Evolutionary conservation across 2,329 filamentous ascomycete genomes (phyloP), one percentile per base, ranked within the genome.

Genomic region (Penicillium expansum): DNA sequence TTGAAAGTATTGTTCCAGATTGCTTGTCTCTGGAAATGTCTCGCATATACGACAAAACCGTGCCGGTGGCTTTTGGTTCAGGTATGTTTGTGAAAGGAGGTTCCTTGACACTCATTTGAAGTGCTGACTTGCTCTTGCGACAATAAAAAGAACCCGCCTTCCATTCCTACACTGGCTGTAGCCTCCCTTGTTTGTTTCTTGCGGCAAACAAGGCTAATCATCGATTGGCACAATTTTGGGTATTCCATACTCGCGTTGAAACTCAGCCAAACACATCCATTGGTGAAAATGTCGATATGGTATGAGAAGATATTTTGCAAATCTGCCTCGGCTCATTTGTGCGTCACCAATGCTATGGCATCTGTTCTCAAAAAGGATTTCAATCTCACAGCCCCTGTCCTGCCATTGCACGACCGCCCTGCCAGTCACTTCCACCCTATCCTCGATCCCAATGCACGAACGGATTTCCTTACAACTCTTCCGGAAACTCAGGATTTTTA

Each of bases 221-320:
- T 97, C 54, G 94, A 99, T 78, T 99, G 94, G 94, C 94, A 99
- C 79, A 99, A 99, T 76, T 97, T 97, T 74, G 94, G 93, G 65
- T 96, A 93, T 81, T 93, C 91, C 9, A 96, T 99, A 66, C 84
- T 99, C 4, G 89, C 83, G 2, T 74, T 88, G 48, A 87, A 86
- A 60, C 77, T 89, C 1, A 84, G 85, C 0, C 62, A 76, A 2
- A 74, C 70, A 6, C 90, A 95, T 69, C 88, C 88, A 0, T 82
- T 97, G n/a, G 91, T 97, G 9, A 81, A 77, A 29, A 70, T 95
- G 9, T 90, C 93, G 24, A 86, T 86, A 61, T 81, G 81, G 69
- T 97, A 97, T 69, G 94, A 99, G 75, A 83, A 80, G 37, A 72
- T 82, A 14, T 84, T 96, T 39, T 88, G 90, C 48, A 83, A 83